Evolutionary conservation across 495 filamentous ascomycete species (phyloP).

Genomic region (Neurospora sp.): DNA sequence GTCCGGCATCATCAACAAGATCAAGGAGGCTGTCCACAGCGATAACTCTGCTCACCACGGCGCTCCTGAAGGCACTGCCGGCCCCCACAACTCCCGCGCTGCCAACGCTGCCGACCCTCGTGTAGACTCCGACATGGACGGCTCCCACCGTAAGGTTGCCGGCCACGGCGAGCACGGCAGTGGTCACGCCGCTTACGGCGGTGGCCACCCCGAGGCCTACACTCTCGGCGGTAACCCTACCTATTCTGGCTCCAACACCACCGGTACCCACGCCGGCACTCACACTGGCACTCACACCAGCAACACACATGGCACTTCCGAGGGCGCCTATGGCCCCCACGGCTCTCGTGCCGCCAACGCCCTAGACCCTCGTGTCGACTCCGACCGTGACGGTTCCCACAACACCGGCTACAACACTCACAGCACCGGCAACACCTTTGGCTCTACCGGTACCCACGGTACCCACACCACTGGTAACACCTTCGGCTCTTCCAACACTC

Average conservation of each 20-base stretch:
- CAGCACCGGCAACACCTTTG: slow-evolving; percentile 3
- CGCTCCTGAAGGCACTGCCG: slow-evolving; percentile 32
- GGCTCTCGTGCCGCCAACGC: slow-evolving; percentile 12
- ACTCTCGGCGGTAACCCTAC: background rate
- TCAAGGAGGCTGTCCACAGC: slow-evolving; percentile 56
- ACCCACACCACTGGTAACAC: slow-evolving; percentile 4
- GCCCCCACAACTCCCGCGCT: slow-evolving; percentile 21
- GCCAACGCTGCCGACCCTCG: slow-evolving; percentile 41
- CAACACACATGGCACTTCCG: slow-evolving; percentile 6
- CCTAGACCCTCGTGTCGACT: slow-evolving; percentile 8
- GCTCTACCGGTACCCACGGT: background rate
- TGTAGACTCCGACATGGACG: slow-evolving; percentile 34
- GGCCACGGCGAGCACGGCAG: slow-evolving; percentile 14
- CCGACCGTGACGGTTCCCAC: background rate
- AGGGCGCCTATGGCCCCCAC: slow-evolving; percentile 8
- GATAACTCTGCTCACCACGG: slow-evolving; percentile 21
- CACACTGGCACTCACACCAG: slow-evolving; percentile 8
- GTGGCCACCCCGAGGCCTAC: background rate
- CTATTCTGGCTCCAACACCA: slow-evolving; percentile 19
- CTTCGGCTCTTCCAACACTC: slow-evolving; percentile 2
- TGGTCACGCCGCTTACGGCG: background rate
- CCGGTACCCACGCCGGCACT: slow-evolving; percentile 29
- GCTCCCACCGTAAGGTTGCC: slow-evolving; percentile 20
- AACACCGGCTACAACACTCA: slow-evolving; percentile 7
- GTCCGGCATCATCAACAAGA: slow-evolving; percentile 60